Conservation (phyloP, 2,329 filamentous ascomycete species). For the Orbilia blumenaviensis region DNA sequence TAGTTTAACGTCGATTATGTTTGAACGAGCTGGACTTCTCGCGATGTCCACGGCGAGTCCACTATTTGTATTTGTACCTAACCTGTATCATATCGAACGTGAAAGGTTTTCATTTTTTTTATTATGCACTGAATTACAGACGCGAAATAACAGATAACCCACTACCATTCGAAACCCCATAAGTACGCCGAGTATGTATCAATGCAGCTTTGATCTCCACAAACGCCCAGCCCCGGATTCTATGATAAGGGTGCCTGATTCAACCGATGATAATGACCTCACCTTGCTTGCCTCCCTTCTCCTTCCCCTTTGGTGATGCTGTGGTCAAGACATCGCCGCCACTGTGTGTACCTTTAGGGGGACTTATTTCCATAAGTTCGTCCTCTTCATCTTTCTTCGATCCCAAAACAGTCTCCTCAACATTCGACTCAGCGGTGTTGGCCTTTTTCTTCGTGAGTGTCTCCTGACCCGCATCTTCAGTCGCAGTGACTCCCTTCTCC, state of each 20-base stretch:
- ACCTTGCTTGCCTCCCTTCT: neutral
- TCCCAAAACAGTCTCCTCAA: neutral
- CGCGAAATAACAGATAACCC: neutral
- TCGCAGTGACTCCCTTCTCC: too few species aligned
- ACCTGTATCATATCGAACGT: conserved; percentile 18
- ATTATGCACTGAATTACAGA: too few species aligned
- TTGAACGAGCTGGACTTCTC: neutral
- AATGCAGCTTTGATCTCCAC: neutral
- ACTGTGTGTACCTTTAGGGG: neutral
- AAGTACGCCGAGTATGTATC: neutral
- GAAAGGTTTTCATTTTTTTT: conserved; percentile 14
- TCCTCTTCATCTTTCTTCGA: neutral
- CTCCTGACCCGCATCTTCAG: neutral
- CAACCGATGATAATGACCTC: neutral
- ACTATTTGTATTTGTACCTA: neutral
- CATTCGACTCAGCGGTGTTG: neutral
- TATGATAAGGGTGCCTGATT: neutral
- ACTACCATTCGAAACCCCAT: too few species aligned
- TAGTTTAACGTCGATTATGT: neutral
- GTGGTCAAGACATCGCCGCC: too few species aligned
- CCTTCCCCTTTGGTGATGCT: neutral
- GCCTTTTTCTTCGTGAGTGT: too few species aligned
- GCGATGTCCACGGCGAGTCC: neutral
- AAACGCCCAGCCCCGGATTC: neutral
- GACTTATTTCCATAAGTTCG: neutral